phyloP scores from a whole-genome alignment of 2,329 filamentous ascomycete genomes.

The Huntiella omanensis region DNA sequence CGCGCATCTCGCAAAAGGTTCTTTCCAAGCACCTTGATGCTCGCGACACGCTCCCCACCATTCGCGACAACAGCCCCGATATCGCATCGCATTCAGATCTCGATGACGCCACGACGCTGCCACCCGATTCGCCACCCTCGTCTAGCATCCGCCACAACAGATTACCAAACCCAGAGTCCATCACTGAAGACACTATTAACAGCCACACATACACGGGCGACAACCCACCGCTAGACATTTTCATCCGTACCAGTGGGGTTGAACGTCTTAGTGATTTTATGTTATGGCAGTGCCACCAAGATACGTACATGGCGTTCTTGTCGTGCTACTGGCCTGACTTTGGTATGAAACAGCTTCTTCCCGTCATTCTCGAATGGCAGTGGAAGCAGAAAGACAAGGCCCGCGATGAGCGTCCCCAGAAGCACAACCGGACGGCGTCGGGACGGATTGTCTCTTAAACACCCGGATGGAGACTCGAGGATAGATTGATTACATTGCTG shows the following conservation, averaged over 20 bases:
- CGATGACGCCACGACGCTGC: slow-evolving; percentile 38
- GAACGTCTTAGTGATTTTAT: slow-evolving; percentile 90
- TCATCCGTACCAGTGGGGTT: slow-evolving; percentile 84
- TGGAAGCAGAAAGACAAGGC: slow-evolving; percentile 42
- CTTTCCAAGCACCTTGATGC: slow-evolving; percentile 43
- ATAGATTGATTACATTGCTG: too few species aligned
- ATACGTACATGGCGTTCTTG: slow-evolving; percentile 83
- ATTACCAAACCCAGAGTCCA: slow-evolving; percentile 61
- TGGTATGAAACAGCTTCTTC: slow-evolving; percentile 80
- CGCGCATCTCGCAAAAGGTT: slow-evolving; percentile 72
- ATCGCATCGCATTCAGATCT: slow-evolving; percentile 26
- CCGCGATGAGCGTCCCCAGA: slow-evolving; percentile 27
- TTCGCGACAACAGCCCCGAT: slow-evolving; percentile 30
- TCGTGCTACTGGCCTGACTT: slow-evolving; percentile 93
- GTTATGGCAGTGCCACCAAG: slow-evolving; percentile 93
- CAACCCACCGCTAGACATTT: slow-evolving; percentile 73
- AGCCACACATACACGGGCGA: slow-evolving; percentile 75
- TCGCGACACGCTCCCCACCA: slow-evolving; percentile 28
- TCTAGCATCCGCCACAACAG: slow-evolving; percentile 17
- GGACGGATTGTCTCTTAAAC: slow-evolving; percentile 9
- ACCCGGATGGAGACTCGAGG: neutral
- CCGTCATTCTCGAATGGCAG: slow-evolving; percentile 82
- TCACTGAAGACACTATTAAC: slow-evolving; percentile 64
- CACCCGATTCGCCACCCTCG: slow-evolving; percentile 30
- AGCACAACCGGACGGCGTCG: slow-evolving; percentile 15